A percentile compares a stretch with the other conserved stretches of the same genome.
Conservation (phyloP, 2,329 filamentous ascomycete genomes). For the Monosporascus sp. region DNA sequence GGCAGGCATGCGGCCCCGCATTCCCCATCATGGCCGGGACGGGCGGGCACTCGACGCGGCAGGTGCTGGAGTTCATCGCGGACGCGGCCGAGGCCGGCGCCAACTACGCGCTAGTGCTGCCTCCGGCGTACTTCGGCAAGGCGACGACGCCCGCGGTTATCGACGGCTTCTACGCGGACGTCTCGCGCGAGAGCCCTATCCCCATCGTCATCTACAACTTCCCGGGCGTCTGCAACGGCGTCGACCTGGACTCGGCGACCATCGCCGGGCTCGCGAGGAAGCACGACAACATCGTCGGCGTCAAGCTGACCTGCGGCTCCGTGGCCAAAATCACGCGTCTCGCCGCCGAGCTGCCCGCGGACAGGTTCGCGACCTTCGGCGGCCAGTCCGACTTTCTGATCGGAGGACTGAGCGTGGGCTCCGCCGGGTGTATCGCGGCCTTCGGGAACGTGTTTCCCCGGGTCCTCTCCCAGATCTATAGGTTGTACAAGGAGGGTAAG, state of each 20-base stretch:
- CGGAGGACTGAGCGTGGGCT: conserved; percentile 53
- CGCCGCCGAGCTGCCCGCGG: conserved; percentile 43
- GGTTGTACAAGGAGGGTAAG: conserved; percentile 54
- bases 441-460: conserved; percentile 59
- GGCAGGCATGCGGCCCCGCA: conserved; percentile 43
- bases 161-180: conserved; percentile 53
- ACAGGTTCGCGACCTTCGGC: conserved; percentile 62
- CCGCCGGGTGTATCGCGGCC: conserved; percentile 55
- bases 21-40: conserved; percentile 60
- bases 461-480: conserved; percentile 52
- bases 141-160: conserved; percentile 53
- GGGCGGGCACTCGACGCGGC: conserved; percentile 58
- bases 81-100: conserved; percentile 58
- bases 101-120: conserved; percentile 56
- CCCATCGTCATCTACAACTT: conserved; percentile 65
- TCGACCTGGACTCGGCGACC: conserved; percentile 62
- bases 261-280: conserved; percentile 47
- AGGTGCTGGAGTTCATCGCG: conserved; percentile 53
- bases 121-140: conserved; percentile 61
- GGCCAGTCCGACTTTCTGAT: conserved; percentile 70
- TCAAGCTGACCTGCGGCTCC: conserved; percentile 60
- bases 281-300: conserved; percentile 53
- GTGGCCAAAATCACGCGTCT: conserved; percentile 57
- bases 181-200: conserved; percentile 46
- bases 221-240: conserved; percentile 61